Evolutionary conservation across 2,329 filamentous ascomycete species (phyloP).

Genomic region (Colletotrichum agaves): DNA sequence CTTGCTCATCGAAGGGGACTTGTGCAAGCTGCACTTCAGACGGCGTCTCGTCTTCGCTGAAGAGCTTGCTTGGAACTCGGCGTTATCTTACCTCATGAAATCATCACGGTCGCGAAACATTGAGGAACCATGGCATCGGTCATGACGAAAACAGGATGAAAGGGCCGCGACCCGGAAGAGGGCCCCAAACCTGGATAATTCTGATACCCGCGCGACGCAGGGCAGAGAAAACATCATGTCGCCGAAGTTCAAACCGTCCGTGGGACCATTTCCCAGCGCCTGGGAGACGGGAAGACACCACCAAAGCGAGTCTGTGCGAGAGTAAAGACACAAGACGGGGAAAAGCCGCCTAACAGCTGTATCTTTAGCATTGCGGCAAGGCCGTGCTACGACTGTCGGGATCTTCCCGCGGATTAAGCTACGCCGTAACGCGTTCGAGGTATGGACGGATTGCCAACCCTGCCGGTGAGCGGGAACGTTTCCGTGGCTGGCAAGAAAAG

Average conservation of each 20-base stretch:
- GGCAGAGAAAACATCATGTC: background rate
- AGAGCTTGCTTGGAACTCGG: slow-evolving; percentile 15
- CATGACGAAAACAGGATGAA: slow-evolving; percentile 17
- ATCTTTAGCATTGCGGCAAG: slow-evolving; percentile 5
- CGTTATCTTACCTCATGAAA: slow-evolving; percentile 8
- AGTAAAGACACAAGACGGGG: background rate
- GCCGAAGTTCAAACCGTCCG: slow-evolving; percentile 33
- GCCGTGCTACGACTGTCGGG: slow-evolving; percentile 18
- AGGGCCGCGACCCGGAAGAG: background rate
- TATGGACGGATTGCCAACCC: background rate
- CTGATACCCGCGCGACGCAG: slow-evolving; percentile 29
- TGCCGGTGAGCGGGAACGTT: background rate
- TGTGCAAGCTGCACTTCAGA: slow-evolving; percentile 26
- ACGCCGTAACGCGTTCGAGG: background rate
- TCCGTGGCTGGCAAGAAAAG: background rate
- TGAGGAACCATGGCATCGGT: slow-evolving; percentile 18
- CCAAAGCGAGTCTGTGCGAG: slow-evolving; percentile 23
- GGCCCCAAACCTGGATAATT: background rate
- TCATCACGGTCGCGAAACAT: background rate
- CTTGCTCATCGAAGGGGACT: background rate
- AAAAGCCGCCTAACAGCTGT: background rate
- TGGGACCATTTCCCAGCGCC: slow-evolving; percentile 1
- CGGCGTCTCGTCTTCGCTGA: slow-evolving; percentile 28
- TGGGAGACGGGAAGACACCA: background rate
- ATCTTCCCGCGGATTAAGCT: background rate